A percentile compares a stretch with the other conserved stretches of the same genome.
These are phyloP conservation scores for Melanopsichium pennsylvanicum DNA, from an alignment of 1,284 basidiomycete species.

Conservation along the genomic window DNA sequence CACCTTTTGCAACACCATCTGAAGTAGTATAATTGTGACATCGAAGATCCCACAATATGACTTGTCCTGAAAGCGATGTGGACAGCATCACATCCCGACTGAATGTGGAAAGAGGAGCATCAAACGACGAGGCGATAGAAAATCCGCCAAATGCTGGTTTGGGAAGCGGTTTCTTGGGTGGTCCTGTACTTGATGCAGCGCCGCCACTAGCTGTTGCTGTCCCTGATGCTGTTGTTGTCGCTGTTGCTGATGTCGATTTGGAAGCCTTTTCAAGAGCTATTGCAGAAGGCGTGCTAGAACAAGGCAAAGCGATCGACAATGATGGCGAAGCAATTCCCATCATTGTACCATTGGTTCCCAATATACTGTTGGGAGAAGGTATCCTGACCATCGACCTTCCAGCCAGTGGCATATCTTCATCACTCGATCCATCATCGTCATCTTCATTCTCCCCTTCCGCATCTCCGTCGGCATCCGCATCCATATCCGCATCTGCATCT, in stretches of 20 bases:
- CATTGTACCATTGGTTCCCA: constrained; percentile 1
- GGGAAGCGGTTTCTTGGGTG: constrained; percentile 41
- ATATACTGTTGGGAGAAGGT: constrained; percentile 14
- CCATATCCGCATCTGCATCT: constrained; percentile 52
- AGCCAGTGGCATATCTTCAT: constrained; percentile 48
- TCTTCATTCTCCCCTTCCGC: constrained; percentile 48
- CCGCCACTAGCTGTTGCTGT: too few species aligned
- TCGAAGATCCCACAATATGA: constrained; percentile 88
- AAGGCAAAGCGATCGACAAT: constrained; percentile 12
- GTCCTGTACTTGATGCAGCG: too few species aligned
- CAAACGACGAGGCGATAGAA: constrained; percentile 51
- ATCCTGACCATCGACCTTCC: constrained; percentile 32
- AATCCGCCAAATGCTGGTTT: constrained; percentile 60
- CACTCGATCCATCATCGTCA: constrained; percentile 66
- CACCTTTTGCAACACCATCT: constrained; percentile 68
- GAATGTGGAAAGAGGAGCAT: constrained; percentile 68
- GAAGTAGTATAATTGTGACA: constrained; percentile 70
- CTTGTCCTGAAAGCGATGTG: constrained; percentile 88
- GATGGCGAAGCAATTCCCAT: constrained; percentile 14
- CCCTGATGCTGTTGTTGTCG: constrained; percentile 1
- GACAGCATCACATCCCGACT: constrained; percentile 88
- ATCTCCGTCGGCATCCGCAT: constrained; percentile 45
- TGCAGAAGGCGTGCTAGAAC: background rate
- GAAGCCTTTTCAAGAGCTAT: background rate
- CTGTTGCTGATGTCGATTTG: constrained; percentile 5